Evolutionary conservation across 208 protist genomes (phyloP).

Genomic region (Porcisia deanei): DNA sequence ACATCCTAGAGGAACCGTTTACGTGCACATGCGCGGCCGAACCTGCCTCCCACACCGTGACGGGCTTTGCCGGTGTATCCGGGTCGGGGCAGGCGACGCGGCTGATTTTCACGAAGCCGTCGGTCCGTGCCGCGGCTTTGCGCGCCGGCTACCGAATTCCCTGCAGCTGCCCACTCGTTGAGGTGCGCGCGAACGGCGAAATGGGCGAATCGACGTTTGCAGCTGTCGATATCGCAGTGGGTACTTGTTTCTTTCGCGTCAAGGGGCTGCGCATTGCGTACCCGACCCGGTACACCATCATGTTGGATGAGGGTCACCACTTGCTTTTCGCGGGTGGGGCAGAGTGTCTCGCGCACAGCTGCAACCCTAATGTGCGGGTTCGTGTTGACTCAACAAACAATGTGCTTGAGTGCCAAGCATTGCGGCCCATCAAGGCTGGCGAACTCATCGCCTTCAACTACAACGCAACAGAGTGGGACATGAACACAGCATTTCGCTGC

Average conservation of each 20-base stretch:
- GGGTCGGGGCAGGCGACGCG: constrained; percentile 32
- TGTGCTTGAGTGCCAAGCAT: constrained; percentile 71
- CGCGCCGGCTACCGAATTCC: constrained; percentile 46
- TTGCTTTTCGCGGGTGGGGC: constrained; percentile 73
- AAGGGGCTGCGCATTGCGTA: constrained; percentile 70
- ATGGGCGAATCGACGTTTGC: constrained; percentile 73
- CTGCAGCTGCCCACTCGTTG: constrained; percentile 49
- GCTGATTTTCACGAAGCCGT: constrained; percentile 50
- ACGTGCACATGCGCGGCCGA: constrained; percentile 43
- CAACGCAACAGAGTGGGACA: constrained; percentile 84
- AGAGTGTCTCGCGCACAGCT: constrained; percentile 85
- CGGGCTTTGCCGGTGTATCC: constrained; percentile 52
- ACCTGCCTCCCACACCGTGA: constrained; percentile 37
- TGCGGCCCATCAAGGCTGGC: constrained; percentile 60
- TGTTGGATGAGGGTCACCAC: constrained; percentile 60
- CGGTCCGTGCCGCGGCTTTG: constrained; percentile 52
- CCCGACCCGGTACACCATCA: constrained; percentile 71
- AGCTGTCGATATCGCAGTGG: constrained; percentile 39
- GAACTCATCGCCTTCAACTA: constrained; percentile 86
- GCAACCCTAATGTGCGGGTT: constrained; percentile 76
- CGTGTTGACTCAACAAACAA: constrained; percentile 62
- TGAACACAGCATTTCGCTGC: constrained; percentile 74
- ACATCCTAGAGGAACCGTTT: constrained; percentile 52
- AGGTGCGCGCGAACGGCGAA: constrained; percentile 50
- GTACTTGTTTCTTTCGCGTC: constrained; percentile 59